Evolutionary conservation across 192 early-diverging fungal genomes (phyloP).

Genomic region (Piromyces sp.): DNA sequence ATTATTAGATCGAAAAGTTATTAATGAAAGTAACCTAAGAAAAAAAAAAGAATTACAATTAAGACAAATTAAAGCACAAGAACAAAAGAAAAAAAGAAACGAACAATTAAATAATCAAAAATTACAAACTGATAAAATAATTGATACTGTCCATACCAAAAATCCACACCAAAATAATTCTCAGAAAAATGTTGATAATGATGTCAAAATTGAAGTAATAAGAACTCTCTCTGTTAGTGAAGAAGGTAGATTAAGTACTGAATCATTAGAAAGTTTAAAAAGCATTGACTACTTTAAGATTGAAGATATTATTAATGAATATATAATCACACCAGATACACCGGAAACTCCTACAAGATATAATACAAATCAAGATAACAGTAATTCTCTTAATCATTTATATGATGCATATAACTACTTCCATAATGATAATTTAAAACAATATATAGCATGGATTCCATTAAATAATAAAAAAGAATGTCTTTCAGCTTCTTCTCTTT

Average conservation of each 20-base stretch:
- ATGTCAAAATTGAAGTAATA: background rate
- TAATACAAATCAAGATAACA: background rate
- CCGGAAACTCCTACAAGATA: background rate
- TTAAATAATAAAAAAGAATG: background rate
- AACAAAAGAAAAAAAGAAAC: background rate
- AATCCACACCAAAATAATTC: background rate
- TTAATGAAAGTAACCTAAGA: background rate
- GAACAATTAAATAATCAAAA: background rate
- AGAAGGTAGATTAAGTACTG: background rate
- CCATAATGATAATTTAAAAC: background rate
- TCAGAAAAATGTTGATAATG: background rate
- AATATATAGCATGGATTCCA: background rate
- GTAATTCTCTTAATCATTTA: background rate
- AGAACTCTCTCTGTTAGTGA: background rate
- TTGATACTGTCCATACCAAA: too few relatives aligned
- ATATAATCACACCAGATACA: background rate
- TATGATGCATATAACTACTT: background rate
- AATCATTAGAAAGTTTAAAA: background rate
- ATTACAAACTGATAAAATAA: background rate
- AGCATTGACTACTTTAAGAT: background rate
- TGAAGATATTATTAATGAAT: background rate
- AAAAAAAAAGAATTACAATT: background rate
- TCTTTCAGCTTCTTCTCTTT: background rate
- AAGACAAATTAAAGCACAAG: too few relatives aligned
- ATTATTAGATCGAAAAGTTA: background rate